Evolutionary conservation across 225 moss, liverwort and hornwort genomes (phyloP), one percentile per base, ranked within the genome.

Genomic region (Bryoerythrophyllum caledonicum): DNA sequence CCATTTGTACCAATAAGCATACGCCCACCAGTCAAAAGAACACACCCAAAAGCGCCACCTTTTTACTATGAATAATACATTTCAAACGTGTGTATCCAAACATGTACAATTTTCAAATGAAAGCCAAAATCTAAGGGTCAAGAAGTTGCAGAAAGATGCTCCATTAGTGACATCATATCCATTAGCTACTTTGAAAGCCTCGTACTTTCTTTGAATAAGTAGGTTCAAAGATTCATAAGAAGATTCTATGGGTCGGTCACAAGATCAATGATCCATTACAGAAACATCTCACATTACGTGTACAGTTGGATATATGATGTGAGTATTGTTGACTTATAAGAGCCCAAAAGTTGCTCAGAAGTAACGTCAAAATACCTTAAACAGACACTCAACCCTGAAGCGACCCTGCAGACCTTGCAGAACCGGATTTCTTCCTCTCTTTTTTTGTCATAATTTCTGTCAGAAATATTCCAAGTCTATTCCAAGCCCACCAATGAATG

Each of bases 81-180:
- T 19, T 20, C 58, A 5, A 41, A 59, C n/a, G 58, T 8, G 7
- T 2, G 23, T 10, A 37, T 16, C 24, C 23, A 38, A 56, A 12
- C 54, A 4, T 0, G 6, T 10, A 19, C 66, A 43, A 5, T 32
- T 46, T 46, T 72, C 72, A 60, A 72, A 1, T 4, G 12, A 71
- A 71, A 58, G 71, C 27, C 58, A 10, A 40, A 41, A 41, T 60
- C 15, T 5, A 30, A 32, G 30, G 72, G 72, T 72, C 60, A 60
- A 72, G 60, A 32, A 21, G 7, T 44, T 28, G 32, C 46, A 60
- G 32, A 46, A 61, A 72, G 71, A 72, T 32, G 30, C 60, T 43
- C 32, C 6, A 21, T 32, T 34, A 10, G 13, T 48, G 60, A 21
- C 32, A n/a, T n/a, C n/a, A 20, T 10, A 21, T 14, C 30, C 8